Percentiles rank a stretch among this genome's conserved stretches.
These are phyloP conservation scores for Cercospora zeina DNA, from an alignment of 2,329 filamentous ascomycete genomes.

Conservation along the genomic window DNA sequence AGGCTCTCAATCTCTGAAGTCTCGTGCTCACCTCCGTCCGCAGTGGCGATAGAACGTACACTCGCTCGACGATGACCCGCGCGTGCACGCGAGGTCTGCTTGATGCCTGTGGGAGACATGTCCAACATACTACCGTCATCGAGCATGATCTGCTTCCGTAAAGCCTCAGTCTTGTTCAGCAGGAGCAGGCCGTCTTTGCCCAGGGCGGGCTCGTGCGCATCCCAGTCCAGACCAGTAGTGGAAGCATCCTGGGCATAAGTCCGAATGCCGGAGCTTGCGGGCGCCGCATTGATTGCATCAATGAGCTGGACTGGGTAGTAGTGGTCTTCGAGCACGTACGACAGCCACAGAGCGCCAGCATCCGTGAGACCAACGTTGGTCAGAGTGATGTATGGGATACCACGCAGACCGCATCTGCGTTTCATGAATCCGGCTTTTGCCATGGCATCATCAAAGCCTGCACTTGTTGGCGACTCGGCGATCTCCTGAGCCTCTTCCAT, in stretches of 20 bases:
- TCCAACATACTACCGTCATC: slow-evolving; percentile 19
- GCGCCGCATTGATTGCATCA: slow-evolving; percentile 37
- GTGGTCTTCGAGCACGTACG: slow-evolving; percentile 44
- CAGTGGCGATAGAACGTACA: slow-evolving; percentile 32
- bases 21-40: slow-evolving; percentile 34
- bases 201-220: slow-evolving; percentile 34
- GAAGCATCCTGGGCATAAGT: slow-evolving; percentile 36
- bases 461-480: slow-evolving; percentile 11
- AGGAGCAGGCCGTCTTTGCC: slow-evolving; percentile 39
- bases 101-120: slow-evolving; percentile 8
- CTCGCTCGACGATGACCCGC: slow-evolving; percentile 32
- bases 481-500: slow-evolving; percentile 17
- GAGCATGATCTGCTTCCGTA: slow-evolving; percentile 31
- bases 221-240: slow-evolving; percentile 42
- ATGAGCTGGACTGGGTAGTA: slow-evolving; percentile 43
- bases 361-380: slow-evolving; percentile 41
- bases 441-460: slow-evolving; percentile 23
- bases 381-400: slow-evolving; percentile 45
- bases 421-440: slow-evolving; percentile 24
- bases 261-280: slow-evolving; percentile 36
- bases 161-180: slow-evolving; percentile 40
- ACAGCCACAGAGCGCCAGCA: slow-evolving; percentile 45
- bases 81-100: slow-evolving; percentile 17
- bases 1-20: slow-evolving; percentile 40
- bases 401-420: slow-evolving; percentile 42